A percentile compares a stretch with the other conserved stretches of the same genome.
Evolutionary conservation across 345 rosid species (phyloP).

Genomic region (Atalantia buxifolia): DNA sequence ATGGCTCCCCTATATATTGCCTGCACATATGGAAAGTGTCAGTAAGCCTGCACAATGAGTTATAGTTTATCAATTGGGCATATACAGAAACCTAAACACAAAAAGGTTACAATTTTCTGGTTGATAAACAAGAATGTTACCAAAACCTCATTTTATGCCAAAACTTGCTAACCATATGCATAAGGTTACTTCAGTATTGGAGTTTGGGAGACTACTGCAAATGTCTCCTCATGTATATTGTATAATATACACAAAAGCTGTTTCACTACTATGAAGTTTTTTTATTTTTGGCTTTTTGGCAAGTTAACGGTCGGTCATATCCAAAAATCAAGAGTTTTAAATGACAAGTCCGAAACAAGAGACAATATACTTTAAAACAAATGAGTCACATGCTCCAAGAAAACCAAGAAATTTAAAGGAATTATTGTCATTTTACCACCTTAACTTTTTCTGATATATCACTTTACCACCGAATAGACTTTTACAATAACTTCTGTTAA

Average conservation of each 20-base stretch:
- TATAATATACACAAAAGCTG: neutral
- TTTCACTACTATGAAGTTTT: neutral
- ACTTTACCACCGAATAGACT: no score
- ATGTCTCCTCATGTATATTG: neutral
- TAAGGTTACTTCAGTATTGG: neutral
- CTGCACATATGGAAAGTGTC: slow-evolving; percentile 32
- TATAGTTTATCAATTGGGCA: neutral
- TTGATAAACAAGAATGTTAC: neutral
- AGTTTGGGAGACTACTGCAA: neutral
- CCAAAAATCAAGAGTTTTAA: neutral
- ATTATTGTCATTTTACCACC: no score
- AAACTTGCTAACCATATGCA: neutral
- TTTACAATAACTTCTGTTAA: no score
- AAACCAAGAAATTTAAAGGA: no score
- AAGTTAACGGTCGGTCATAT: neutral
- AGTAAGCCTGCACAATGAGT: neutral
- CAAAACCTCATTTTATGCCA: neutral
- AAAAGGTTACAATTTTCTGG: neutral
- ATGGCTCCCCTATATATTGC: slow-evolving; percentile 87
- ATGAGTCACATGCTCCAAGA: neutral
- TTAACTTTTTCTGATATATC: no score
- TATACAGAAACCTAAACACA: neutral
- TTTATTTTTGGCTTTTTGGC: neutral
- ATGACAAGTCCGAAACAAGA: neutral
- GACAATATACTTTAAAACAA: neutral